These are phyloP conservation scores for Paraphoma sp. DNA, from an alignment of 2,329 filamentous ascomycete genomes.

Conservation along the genomic window DNA sequence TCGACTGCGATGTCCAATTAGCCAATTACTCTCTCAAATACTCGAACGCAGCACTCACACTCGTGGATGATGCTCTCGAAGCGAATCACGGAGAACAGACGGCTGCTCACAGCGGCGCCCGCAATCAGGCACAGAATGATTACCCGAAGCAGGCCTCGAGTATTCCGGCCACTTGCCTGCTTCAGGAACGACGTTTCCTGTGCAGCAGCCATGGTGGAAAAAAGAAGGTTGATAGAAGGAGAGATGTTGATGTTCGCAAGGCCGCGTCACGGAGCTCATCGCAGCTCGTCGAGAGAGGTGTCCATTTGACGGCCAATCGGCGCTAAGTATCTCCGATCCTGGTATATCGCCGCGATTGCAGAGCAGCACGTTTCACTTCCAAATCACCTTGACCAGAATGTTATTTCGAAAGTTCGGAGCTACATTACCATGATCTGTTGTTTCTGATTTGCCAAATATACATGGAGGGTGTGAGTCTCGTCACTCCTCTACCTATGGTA, in stretches of 20 bases:
- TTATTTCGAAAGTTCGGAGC: too few relatives aligned
- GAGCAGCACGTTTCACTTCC: too few relatives aligned
- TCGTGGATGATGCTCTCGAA: constrained; percentile 99
- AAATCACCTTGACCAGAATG: too few relatives aligned
- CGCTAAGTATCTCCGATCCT: constrained; percentile 27
- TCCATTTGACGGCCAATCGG: constrained; percentile 23
- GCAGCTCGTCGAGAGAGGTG: constrained; percentile 23
- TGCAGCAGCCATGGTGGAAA: constrained; percentile 47
- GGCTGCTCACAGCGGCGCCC: constrained; percentile 86
- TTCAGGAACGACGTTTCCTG: constrained; percentile 66
- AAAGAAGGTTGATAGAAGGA: constrained; percentile 28
- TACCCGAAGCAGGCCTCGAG: constrained; percentile 83
- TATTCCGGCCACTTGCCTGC: constrained; percentile 80
- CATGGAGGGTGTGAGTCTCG: too few relatives aligned
- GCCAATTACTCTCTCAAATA: constrained; percentile 22
- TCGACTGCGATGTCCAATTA: constrained; percentile 71
- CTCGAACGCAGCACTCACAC: constrained; percentile 69
- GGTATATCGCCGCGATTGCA: background rate
- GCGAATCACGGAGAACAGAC: constrained; percentile 97
- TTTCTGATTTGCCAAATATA: too few relatives aligned
- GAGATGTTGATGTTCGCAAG: constrained; percentile 35
- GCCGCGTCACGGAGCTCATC: constrained; percentile 46
- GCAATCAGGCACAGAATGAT: constrained; percentile 92
- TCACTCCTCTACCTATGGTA: too few relatives aligned
- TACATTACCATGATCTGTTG: too few relatives aligned